Evolutionary conservation across 176 grass and related monocot species (phyloP).

Genomic region (Oryza longistaminata): DNA sequence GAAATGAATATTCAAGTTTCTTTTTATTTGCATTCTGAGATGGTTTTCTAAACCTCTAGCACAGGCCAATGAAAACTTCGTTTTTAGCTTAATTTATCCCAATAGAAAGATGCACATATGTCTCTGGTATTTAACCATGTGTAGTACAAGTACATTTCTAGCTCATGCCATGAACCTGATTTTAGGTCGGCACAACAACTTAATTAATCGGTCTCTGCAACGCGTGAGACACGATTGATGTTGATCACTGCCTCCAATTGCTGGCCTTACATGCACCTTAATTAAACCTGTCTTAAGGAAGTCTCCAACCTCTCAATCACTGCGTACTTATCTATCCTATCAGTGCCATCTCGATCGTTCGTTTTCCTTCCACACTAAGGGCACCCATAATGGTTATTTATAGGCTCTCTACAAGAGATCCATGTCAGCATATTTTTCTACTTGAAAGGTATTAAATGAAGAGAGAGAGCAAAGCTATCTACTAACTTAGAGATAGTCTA

Average conservation of each 20-base stretch:
- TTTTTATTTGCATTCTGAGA: not conserved
- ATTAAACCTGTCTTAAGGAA: not conserved
- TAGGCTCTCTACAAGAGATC: too few relatives aligned
- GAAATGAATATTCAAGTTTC: not conserved
- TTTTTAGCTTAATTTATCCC: too few relatives aligned
- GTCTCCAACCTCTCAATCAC: constrained; percentile 13
- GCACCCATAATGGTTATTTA: too few relatives aligned
- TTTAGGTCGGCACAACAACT: not conserved
- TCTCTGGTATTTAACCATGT: not conserved
- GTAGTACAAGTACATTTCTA: not conserved
- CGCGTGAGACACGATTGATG: constrained; percentile 14
- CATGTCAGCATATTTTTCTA: too few relatives aligned
- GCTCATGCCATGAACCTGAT: not conserved
- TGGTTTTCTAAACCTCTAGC: not conserved
- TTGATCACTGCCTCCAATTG: not conserved
- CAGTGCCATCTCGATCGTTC: constrained; percentile 29
- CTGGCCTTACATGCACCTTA: not conserved
- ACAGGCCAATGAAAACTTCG: too few relatives aligned
- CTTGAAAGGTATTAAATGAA: too few relatives aligned
- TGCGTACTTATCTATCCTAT: not conserved
- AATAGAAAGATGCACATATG: not conserved
- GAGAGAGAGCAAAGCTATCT: too few relatives aligned
- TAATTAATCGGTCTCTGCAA: constrained; percentile 1
- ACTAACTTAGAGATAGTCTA: too few relatives aligned
- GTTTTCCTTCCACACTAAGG: not conserved